Evolutionary conservation across 202 grass and related monocot genomes (phyloP).

Genomic region (Setaria viridis): DNA sequence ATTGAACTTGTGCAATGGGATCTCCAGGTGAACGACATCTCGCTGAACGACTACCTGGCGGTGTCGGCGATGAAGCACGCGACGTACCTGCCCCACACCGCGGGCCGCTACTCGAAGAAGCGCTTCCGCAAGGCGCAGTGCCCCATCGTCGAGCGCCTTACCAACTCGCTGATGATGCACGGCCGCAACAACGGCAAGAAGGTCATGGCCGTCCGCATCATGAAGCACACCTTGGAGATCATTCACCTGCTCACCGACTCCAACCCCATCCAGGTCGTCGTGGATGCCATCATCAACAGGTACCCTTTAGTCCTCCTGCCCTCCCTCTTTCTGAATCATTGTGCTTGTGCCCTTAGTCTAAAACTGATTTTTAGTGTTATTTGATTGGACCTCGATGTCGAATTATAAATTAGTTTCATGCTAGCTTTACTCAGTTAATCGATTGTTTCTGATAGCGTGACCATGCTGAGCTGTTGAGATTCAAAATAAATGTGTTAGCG

Average conservation of each 20-base stretch:
- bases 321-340: not conserved
- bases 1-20: not conserved
- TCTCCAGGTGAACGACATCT: slow-evolving; percentile 73
- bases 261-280: slow-evolving; percentile 81
- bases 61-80: slow-evolving; percentile 66
- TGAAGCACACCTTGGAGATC: slow-evolving; percentile 80
- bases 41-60: slow-evolving; percentile 67
- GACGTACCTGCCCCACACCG: slow-evolving; percentile 72
- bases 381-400: not conserved
- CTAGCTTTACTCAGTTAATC: not conserved
- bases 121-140: slow-evolving; percentile 86
- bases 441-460: not conserved
- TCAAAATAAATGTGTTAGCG: not conserved
- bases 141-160: slow-evolving; percentile 81
- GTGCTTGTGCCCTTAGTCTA: not conserved
- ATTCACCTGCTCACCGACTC: slow-evolving; percentile 78
- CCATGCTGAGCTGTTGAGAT: too few species aligned
- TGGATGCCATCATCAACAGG: slow-evolving; percentile 87
- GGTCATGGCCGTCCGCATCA: slow-evolving; percentile 66
- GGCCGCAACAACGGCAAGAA: slow-evolving; percentile 81
- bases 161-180: slow-evolving; percentile 84
- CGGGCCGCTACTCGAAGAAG: slow-evolving; percentile 76
- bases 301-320: not conserved
- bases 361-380: not conserved
- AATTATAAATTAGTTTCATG: not conserved